Conservation (phyloP, 2,329 filamentous ascomycete species). For the Epichloe amarillans region DNA sequence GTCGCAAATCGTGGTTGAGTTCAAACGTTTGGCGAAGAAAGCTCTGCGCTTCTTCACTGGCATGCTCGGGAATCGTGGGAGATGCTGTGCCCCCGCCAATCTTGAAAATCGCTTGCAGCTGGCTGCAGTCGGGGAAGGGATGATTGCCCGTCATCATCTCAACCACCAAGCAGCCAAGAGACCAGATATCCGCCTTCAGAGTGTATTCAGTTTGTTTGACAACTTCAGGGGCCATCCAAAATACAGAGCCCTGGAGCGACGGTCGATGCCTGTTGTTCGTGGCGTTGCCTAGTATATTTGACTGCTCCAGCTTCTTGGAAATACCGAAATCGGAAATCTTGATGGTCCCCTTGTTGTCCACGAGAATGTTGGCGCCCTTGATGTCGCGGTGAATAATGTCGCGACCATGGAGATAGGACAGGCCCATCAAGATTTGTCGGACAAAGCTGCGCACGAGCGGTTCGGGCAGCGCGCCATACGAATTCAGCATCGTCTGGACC, state of each 20-base stretch:
- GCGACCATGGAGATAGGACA: conserved; percentile 83
- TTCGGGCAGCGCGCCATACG: conserved; percentile 89
- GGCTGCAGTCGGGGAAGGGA: conserved; percentile 92
- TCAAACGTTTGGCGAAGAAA: conserved; percentile 90
- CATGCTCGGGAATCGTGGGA: conserved; percentile 76
- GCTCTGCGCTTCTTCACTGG: conserved; percentile 67
- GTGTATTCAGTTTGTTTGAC: conserved; percentile 97
- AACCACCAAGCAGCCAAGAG: conserved; percentile 86
- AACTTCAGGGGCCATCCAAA: conserved; percentile 99
- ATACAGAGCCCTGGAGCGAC: conserved; percentile 91
- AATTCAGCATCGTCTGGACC: conserved; percentile 96
- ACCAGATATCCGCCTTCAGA: conserved; percentile 98
- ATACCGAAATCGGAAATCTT: conserved; percentile 99
- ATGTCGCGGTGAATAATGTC: conserved; percentile 99
- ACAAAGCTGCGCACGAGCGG: conserved; percentile 93
- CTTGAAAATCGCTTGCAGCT: conserved; percentile 97
- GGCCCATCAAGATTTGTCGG: conserved; percentile 81
- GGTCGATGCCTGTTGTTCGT: conserved; percentile 55
- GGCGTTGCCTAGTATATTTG: conserved; percentile 62
- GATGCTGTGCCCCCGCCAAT: conserved; percentile 81
- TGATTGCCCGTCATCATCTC: conserved; percentile 99
- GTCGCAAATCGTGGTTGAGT: conserved; percentile 83
- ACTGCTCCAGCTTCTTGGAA: conserved; percentile 90
- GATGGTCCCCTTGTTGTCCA: conserved; percentile 97
- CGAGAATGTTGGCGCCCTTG: conserved; percentile 96